These are phyloP conservation scores for Arctium lappa DNA, from an alignment of 129 eudicot species.

Conservation along the genomic window DNA sequence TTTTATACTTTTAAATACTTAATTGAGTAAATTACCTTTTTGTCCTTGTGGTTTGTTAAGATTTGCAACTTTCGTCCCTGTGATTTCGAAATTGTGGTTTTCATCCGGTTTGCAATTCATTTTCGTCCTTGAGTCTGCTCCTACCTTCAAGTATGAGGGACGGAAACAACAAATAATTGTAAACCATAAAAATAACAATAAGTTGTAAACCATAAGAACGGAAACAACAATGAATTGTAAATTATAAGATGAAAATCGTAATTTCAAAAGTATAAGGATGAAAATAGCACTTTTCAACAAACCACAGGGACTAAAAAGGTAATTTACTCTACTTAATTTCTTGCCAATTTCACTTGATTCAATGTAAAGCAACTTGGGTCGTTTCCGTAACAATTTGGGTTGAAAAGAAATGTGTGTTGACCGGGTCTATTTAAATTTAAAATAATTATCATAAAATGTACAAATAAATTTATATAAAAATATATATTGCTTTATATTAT, in stretches of 20 bases:
- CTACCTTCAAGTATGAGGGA: no score
- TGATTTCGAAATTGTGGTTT: not conserved
- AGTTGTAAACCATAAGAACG: no score
- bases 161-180: no score
- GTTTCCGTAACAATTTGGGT: not conserved
- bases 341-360: not conserved
- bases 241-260: no score
- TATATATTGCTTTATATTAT: not conserved
- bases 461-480: not conserved
- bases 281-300: no score
- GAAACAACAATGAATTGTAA: no score
- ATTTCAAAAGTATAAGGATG: no score
- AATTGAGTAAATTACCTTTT: not conserved
- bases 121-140: no score
- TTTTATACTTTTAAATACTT: not conserved
- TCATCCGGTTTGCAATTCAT: not conserved
- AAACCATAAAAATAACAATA: no score
- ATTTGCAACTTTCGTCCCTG: not conserved
- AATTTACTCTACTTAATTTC: not conserved
- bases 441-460: not conserved
- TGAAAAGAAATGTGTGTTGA: not conserved
- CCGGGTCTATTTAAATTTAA: not conserved
- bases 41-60: not conserved
- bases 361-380: not conserved
- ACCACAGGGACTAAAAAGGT: no score